Conservation (phyloP, 139 green algal species). For the Closterium sp. region DNA sequence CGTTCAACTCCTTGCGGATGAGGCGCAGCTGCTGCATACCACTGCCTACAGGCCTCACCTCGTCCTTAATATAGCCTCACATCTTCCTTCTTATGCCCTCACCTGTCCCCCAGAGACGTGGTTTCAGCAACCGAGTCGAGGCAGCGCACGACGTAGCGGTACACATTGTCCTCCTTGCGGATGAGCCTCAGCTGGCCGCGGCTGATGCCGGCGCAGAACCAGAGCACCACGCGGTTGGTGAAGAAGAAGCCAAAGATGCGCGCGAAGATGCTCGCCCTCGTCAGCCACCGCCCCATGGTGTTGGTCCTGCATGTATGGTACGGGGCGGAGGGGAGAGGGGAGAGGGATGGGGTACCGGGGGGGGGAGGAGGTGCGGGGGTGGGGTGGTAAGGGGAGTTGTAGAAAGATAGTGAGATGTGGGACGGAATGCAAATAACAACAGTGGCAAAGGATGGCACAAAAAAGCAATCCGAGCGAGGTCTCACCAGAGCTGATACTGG, state of each 20-base stretch:
- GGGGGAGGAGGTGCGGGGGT: slow-evolving; percentile 69
- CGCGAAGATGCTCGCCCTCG: slow-evolving; percentile 22
- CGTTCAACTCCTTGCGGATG: slow-evolving; percentile 83
- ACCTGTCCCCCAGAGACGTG: slow-evolving; percentile 61
- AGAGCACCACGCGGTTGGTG: slow-evolving; percentile 73
- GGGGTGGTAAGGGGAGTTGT: not conserved
- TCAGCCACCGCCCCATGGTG: slow-evolving; percentile 25
- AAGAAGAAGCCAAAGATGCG: slow-evolving; percentile 46
- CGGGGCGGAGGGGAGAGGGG: not conserved
- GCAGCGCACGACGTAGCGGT: slow-evolving; percentile 80
- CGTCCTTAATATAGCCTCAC: no score
- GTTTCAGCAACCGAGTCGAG: slow-evolving; percentile 75
- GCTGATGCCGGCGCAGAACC: slow-evolving; percentile 92
- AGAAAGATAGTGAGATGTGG: not conserved
- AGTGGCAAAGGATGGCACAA: no score
- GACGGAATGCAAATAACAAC: not conserved
- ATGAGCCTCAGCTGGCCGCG: slow-evolving; percentile 94
- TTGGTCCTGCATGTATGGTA: slow-evolving; percentile 26
- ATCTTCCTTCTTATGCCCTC: slow-evolving; percentile 5
- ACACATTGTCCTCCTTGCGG: slow-evolving; percentile 80
- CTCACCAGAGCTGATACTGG: slow-evolving; percentile 73
- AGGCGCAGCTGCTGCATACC: slow-evolving; percentile 42
- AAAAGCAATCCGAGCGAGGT: not conserved
- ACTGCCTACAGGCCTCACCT: no score
- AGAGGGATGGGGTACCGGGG: slow-evolving; percentile 76